These are phyloP conservation scores for Psilocybe tampanensis DNA, from an alignment of 768 basidiomycete genomes.

Conservation along the genomic window DNA sequence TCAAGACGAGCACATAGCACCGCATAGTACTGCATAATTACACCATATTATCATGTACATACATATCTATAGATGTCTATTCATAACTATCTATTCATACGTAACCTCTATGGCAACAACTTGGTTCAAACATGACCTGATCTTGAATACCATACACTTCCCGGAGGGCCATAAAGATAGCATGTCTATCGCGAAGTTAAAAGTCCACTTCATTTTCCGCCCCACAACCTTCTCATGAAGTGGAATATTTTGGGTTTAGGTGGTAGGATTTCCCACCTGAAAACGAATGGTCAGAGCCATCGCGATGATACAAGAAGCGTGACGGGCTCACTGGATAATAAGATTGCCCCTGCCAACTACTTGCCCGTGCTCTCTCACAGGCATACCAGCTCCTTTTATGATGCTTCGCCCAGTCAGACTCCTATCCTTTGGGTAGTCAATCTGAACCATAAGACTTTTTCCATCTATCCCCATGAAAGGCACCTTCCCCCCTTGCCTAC, in stretches of 20 bases:
- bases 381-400: slow-evolving; percentile 71
- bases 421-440: slow-evolving; percentile 57
- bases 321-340: slow-evolving; percentile 56
- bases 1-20: background rate
- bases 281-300: background rate
- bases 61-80: background rate
- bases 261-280: slow-evolving; percentile 43
- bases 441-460: slow-evolving; percentile 47
- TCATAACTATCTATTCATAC: background rate
- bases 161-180: slow-evolving; percentile 17
- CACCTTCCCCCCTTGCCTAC: slow-evolving; percentile 49
- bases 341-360: slow-evolving; percentile 63
- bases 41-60: background rate
- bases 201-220: slow-evolving; percentile 11
- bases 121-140: background rate
- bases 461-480: slow-evolving; percentile 61
- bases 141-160: slow-evolving; percentile 7
- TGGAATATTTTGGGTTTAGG: slow-evolving; percentile 30
- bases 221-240: slow-evolving; percentile 32
- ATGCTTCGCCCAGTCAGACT: slow-evolving; percentile 49
- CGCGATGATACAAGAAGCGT: background rate
- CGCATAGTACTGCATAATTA: background rate
- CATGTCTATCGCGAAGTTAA: background rate
- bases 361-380: slow-evolving; percentile 52
- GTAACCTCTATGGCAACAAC: background rate